Conservation (phyloP, 129 eudicot genomes). For the Escallonia herrerae region DNA sequence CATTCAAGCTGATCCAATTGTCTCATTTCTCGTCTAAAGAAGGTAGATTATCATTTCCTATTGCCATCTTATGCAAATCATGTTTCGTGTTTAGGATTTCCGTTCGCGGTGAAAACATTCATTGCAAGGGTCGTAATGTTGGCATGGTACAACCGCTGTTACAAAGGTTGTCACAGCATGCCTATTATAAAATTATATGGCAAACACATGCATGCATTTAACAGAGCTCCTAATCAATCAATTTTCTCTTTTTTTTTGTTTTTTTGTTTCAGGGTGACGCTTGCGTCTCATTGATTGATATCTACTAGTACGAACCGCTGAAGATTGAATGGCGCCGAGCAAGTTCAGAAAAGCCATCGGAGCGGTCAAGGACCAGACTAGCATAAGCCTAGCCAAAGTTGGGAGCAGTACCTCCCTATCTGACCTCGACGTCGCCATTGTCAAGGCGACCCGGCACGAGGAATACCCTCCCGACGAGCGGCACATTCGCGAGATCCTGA, state of each 20-base stretch:
- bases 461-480: conserved; percentile 70
- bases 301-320: not conserved
- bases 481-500: conserved; percentile 57
- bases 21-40: not conserved
- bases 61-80: not conserved
- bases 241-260: not conserved
- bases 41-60: conserved; percentile 1
- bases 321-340: conserved; percentile 46
- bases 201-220: no score
- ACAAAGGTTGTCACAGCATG: no score
- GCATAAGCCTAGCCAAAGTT: conserved; percentile 72
- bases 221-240: no score
- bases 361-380: conserved; percentile 87
- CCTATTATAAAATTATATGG: no score
- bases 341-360: conserved; percentile 76
- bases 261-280: conserved; percentile 9
- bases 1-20: no score
- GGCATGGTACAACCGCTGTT: no score
- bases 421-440: conserved; percentile 78
- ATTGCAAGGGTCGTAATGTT: no score
- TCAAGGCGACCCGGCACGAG: conserved; percentile 84
- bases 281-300: not conserved
- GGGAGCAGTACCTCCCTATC: conserved; percentile 46
- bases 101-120: no score
- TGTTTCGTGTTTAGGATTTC: no score